Evolutionary conservation across 2,329 filamentous ascomycete genomes (phyloP), one percentile per base, ranked within the genome.

Genomic region (Cordyceps fumosorosea): DNA sequence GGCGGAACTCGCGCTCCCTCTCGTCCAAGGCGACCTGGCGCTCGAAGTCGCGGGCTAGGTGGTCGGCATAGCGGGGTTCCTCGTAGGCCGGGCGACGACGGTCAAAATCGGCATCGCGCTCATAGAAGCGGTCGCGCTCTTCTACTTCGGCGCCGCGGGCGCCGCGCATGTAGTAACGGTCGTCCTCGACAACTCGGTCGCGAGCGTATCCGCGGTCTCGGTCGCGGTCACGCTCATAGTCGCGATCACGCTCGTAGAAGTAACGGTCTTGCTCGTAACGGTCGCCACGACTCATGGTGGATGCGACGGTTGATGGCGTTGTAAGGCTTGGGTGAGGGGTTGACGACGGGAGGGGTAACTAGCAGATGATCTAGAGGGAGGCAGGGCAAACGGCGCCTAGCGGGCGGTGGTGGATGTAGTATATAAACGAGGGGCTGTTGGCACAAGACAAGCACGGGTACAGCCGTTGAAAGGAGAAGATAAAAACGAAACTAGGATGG

Each of bases 61-160:
- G 68, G 32, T 63, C 64, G 45, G 72, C 66, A 54, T 74, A 72
- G 34, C 75, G 79, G 60, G 75, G 74, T 16, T 80, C 79, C 3
- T 89, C 84, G 22, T 88, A 85, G 64, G 82, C 79, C 63, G 79
- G 78, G 65, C 80, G 80, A 47, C 78, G 78, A 20, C 59, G 59
- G 51, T 61, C 51, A 18, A 26, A 50, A 3, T 61, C 59, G 51
- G 50, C 51, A 58, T 87, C 83, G 47, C 79, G 79, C 51, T 77
- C 69, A 12, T 73, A 65, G 50, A 73, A 68, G 63, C 78, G 75
- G 60, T 80, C 78, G 64, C 83, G 80, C 65, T 77, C 77, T 54
- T 78, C 57, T 26, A 56, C 75, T 40, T 81, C 80, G 60, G 82
- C 81, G 44, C 76, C 73, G 60, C 72, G 70, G 54, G 69, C 71